Evolutionary conservation across 1,284 basidiomycete species (phyloP).

Genomic region (Vanrija sp.): DNA sequence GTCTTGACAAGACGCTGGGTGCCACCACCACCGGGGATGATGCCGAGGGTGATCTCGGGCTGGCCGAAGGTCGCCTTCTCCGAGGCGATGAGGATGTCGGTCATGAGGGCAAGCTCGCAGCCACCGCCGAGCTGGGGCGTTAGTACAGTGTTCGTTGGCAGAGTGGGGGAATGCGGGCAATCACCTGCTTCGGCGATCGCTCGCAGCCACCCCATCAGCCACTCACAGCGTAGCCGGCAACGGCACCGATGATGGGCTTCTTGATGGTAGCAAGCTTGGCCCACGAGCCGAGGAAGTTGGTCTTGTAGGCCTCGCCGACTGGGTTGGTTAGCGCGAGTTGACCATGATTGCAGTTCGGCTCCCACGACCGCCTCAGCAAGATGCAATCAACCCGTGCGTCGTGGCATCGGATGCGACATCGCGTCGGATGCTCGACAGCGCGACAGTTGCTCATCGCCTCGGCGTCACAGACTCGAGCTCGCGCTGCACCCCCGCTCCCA

Average conservation of each 20-base stretch:
- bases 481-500: conserved; percentile 7
- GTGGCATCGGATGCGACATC: too few relatives aligned
- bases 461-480: not conserved
- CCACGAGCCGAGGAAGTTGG: conserved; percentile 88
- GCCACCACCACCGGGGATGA: conserved; percentile 67
- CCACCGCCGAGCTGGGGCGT: conserved; percentile 77
- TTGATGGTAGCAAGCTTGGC: conserved; percentile 66
- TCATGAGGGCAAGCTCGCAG: conserved; percentile 89
- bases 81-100: conserved; percentile 94
- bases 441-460: not conserved
- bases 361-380: too few relatives aligned
- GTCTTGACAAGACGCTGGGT: conserved; percentile 68
- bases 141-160: not conserved
- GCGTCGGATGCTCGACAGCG: not conserved
- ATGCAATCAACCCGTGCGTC: too few relatives aligned
- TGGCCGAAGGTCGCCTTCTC: conserved; percentile 91
- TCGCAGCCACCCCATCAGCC: not conserved
- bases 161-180: not conserved
- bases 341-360: not conserved
- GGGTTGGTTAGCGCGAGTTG: conserved; percentile 5
- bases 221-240: conserved; percentile 88
- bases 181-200: too few relatives aligned
- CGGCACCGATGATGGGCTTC: conserved; percentile 94
- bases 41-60: conserved; percentile 95
- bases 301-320: conserved; percentile 83